Base-by-base conservation (phyloP, 495 filamentous ascomycete genomes). In the Penicillium herquei region DNA sequence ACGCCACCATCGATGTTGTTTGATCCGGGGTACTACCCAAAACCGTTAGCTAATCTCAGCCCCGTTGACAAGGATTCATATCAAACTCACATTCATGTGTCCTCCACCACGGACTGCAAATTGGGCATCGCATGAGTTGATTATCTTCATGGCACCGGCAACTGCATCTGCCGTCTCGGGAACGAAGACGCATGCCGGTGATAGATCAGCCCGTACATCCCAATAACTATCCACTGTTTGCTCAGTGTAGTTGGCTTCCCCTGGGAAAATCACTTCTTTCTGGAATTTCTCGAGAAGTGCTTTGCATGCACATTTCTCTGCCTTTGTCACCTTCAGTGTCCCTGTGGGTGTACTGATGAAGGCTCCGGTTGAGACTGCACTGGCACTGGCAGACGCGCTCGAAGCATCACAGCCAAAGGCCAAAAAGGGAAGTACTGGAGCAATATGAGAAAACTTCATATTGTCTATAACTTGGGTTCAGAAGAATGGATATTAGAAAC, bases 41-140 rank as follows among this genome's bases (percentile, higher is more conserved):
- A 4, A 26, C 1, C 4, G 4, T 26, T 26, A 26, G 21, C 21
- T 26, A 26, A 26, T 4, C 21, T 26, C 21, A 26, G 1, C 21
- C 21, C 2, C 2, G 4, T 26, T 26, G 21, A 26, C 2, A 4
- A 26, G 4, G 21, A 26, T 26, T 1, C 2, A 26, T 26, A 26
- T 26, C 1, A 26, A 26, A 26, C 67, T 55, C 44, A 62, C 68
- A 49, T 66, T 68, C 68, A 68, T 68, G 35, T 70, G 65, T 1
- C 75, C 72, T 31, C 68, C 74, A 33, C 68, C 64, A 31, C 68
- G 66, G 17, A 77, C 59, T 1, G 74, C 73, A 60, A 77, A 74
- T 8, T 58, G 61, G 11, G 72, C 69, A 43, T 61, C 31, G 46
- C 63, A 66, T 0, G 39, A 14, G 3, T 18, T 34, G 7, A 71